Conservation (phyloP, 352 stramenopile genomes). For the Globisporangium nodosum region DNA sequence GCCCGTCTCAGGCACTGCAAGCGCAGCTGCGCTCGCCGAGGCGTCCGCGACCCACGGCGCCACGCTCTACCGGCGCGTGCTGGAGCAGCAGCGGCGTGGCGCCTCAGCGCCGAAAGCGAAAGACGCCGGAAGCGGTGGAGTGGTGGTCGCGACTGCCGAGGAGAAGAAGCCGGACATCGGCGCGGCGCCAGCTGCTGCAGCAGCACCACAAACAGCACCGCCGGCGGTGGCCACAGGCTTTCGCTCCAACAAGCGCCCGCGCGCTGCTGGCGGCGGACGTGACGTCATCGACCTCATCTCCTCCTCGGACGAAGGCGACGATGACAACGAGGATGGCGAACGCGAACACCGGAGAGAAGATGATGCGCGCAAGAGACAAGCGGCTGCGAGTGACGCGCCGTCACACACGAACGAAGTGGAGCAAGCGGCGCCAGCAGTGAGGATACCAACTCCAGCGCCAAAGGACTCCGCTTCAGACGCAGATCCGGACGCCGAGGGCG, state of each 20-base stretch:
- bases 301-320: conserved; percentile 21
- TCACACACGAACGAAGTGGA: background rate
- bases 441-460: background rate
- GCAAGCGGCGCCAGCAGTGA: background rate
- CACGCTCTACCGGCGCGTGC: background rate
- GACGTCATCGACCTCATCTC: conserved; percentile 35
- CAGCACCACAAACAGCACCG: background rate
- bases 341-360: background rate
- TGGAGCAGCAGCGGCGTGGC: conserved; percentile 4
- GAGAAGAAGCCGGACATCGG: background rate
- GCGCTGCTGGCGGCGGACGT: background rate
- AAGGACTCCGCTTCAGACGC: background rate
- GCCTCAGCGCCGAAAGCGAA: background rate
- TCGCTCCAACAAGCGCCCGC: conserved; percentile 1
- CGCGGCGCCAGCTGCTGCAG: background rate
- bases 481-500: background rate
- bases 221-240: background rate
- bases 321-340: background rate
- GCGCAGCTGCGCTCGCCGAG: background rate
- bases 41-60: background rate
- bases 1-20: background rate
- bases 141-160: background rate
- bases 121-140: background rate
- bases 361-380: background rate
- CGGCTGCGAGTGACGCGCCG: no score